These are phyloP conservation scores for Corynascus novoguineensis DNA, from an alignment of 495 filamentous ascomycete genomes.

Conservation along the genomic window DNA sequence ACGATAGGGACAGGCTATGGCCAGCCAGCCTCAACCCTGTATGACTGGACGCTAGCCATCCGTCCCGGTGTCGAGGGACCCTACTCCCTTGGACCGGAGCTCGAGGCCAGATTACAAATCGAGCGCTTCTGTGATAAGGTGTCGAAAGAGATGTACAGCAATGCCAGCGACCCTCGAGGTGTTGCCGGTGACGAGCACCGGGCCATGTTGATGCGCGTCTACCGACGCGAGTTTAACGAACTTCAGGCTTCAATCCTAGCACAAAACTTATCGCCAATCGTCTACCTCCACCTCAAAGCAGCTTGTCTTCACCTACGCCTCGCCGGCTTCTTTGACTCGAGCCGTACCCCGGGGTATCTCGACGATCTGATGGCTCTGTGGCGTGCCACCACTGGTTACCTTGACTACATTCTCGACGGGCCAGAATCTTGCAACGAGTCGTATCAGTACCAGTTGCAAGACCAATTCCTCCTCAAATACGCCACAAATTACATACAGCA, in stretches of 20 bases:
- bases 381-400: conserved; percentile 65
- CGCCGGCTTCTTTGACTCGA: conserved; percentile 83
- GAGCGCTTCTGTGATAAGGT: conserved; percentile 81
- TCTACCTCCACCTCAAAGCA: conserved; percentile 69
- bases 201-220: conserved; percentile 58
- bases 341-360: conserved; percentile 64
- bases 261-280: conserved; percentile 51
- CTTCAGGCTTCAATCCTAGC: conserved; percentile 49
- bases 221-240: conserved; percentile 51
- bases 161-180: conserved; percentile 67
- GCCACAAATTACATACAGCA: conserved; percentile 84
- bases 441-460: conserved; percentile 28
- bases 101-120: conserved; percentile 65
- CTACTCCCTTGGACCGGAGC: conserved; percentile 61
- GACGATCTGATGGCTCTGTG: conserved; percentile 74
- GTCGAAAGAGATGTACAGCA: conserved; percentile 79
- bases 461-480: conserved; percentile 55
- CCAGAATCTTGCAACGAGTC: conserved; percentile 24
- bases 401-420: conserved; percentile 64
- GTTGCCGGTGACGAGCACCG: conserved; percentile 65
- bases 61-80: conserved; percentile 57
- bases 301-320: conserved; percentile 78
- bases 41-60: conserved; percentile 75
- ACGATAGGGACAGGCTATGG: conserved; percentile 86
- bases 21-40: conserved; percentile 80